Percentiles rank a stretch among this genome's conserved stretches.
These are phyloP conservation scores for Hymenoscyphus repandus DNA, from an alignment of 2,329 filamentous ascomycete species.

Conservation along the genomic window DNA sequence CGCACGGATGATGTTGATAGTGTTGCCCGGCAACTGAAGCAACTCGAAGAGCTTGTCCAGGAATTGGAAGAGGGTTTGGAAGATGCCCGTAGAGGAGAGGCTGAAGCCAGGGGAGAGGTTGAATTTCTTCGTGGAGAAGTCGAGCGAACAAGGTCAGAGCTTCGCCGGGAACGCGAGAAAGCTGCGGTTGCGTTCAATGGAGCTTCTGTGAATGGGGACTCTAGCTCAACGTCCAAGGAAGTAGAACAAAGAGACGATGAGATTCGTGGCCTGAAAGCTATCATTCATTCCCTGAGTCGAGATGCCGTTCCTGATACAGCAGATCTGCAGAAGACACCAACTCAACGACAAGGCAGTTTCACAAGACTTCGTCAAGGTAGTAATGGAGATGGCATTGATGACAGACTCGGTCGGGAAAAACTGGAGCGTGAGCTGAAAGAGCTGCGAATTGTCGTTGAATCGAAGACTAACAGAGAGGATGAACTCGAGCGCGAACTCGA, in stretches of 20 bases:
- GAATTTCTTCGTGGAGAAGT: slow-evolving; percentile 94
- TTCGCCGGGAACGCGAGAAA: slow-evolving; percentile 84
- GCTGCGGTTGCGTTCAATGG: slow-evolving; percentile 57
- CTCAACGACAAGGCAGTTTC: slow-evolving; percentile 21
- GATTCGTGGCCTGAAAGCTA: slow-evolving; percentile 92
- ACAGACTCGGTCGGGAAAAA: slow-evolving; percentile 58
- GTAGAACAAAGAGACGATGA: slow-evolving; percentile 94
- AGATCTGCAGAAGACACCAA: slow-evolving; percentile 29
- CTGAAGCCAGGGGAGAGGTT: slow-evolving; percentile 90
- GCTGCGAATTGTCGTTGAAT: slow-evolving; percentile 66
- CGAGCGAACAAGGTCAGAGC: slow-evolving; percentile 80
- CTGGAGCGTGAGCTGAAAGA: slow-evolving; percentile 78
- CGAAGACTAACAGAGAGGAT: slow-evolving; percentile 69
- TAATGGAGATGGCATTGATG: slow-evolving; percentile 47
- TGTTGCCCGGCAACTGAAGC: slow-evolving; percentile 86
- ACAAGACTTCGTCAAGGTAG: slow-evolving; percentile 30
- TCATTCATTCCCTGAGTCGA: slow-evolving; percentile 90
- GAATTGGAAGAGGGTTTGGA: slow-evolving; percentile 96
- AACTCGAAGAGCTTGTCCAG: slow-evolving; percentile 91
- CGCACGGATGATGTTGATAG: slow-evolving; percentile 84
- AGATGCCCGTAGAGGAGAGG: slow-evolving; percentile 88
- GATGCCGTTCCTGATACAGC: slow-evolving; percentile 46
- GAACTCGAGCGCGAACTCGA: slow-evolving; percentile 82
- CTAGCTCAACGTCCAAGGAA: slow-evolving; percentile 59
- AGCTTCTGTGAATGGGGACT: slow-evolving; percentile 36